These are phyloP conservation scores for Talaromyces amestolkiae DNA, from an alignment of 2,329 filamentous ascomycete species.

Conservation along the genomic window DNA sequence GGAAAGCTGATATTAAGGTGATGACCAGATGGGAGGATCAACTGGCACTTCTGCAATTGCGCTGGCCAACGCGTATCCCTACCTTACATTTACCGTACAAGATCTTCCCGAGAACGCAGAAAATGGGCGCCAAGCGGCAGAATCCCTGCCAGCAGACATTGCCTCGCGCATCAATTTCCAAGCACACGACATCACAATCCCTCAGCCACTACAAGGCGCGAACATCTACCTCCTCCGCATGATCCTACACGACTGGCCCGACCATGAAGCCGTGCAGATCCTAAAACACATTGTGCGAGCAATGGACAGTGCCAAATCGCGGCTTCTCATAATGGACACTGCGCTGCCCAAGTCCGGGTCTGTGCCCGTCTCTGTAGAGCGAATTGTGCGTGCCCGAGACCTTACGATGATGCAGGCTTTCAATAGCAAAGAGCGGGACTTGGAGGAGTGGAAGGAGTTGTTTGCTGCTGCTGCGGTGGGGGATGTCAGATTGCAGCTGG, in stretches of 20 bases:
- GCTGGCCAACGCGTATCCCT: background rate
- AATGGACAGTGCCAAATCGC: background rate
- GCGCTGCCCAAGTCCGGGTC: background rate
- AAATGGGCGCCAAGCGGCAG: background rate
- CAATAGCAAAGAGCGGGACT: background rate
- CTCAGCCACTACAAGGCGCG: background rate
- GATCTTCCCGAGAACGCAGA: background rate
- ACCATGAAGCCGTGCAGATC: background rate
- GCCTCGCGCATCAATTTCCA: background rate
- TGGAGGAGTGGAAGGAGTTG: background rate
- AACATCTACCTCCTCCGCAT: background rate
- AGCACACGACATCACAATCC: background rate
- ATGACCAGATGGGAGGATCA: constrained; percentile 48
- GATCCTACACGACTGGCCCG: background rate
- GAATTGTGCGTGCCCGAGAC: background rate
- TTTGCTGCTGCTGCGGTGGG: background rate
- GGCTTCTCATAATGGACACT: background rate
- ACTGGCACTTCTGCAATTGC: constrained; percentile 55
- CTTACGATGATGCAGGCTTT: background rate
- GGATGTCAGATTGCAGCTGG: background rate
- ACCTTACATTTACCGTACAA: background rate
- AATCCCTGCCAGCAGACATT: background rate
- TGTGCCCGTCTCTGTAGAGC: background rate
- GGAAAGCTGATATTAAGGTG: background rate
- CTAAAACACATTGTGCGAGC: background rate